Evolutionary conservation across 345 rosid genomes (phyloP), one percentile per base, ranked within the genome.

Genomic region (Eucalyptus shirleyi): DNA sequence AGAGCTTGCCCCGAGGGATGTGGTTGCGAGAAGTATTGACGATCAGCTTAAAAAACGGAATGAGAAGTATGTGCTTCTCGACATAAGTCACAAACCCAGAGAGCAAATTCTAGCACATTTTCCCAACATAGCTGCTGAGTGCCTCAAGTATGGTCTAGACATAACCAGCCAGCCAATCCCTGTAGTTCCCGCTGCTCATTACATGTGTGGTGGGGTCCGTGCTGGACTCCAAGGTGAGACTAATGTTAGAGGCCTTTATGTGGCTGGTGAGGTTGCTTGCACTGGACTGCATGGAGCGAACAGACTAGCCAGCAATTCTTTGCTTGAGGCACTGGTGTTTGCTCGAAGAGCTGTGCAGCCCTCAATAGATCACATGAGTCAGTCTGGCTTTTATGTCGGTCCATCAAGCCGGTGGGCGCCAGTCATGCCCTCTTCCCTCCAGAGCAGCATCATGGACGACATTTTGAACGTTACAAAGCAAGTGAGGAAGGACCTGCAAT

Each of bases 241-340:
- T 60, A 97, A 98, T 89, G 98, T 98, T 47, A 91, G 49, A 62
- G 99, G 99, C 67, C 94, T 98, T 87, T 98, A 95, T 89, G 99
- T 97, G 90, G 99, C 99, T 4, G 99, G 99, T 87, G 99, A 98
- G 93, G 99, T 98, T 87, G 99, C 98, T 3, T 97, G 99, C 92
- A 98, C 99, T 4, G 99, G 99, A 85, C 93, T 98, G 90, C 99
- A 98, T 47, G 99, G 99, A 49, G 99, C 99, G 40, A 98, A 98
- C 92, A 94, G 98, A 90, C 96, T 98, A 59, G 99, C 99, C 55
- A 98, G 99, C 91, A 98, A 98, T 92, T 98, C 99, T 47, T 93
- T 98, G 93, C 95, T 98, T 30, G 99, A 98, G 96, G 99, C 99
- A 50, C 94, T 98, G 87, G 99, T 98, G 89, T 98, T 98, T 88